These are phyloP conservation scores for Candida sithepensis DNA, from an alignment of 805 yeast genomes.

Conservation along the genomic window DNA sequence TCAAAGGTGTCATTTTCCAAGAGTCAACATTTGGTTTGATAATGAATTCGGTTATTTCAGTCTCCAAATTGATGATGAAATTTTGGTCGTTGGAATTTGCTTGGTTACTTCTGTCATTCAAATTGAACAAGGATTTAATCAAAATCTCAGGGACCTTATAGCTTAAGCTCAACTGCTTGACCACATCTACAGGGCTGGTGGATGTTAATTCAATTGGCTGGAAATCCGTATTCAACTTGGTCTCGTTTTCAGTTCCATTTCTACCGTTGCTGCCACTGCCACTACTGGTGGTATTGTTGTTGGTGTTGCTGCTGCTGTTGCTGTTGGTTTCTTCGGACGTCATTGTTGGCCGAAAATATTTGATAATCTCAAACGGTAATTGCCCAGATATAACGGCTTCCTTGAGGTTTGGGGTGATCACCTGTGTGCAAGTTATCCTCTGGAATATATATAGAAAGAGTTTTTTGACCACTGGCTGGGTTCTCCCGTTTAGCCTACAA, in stretches of 20 bases:
- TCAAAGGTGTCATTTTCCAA: slow-evolving; percentile 49
- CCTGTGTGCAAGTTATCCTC: too few relatives aligned
- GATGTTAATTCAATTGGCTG: slow-evolving; percentile 16
- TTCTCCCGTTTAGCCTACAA: neutral
- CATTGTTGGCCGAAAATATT: neutral
- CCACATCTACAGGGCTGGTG: slow-evolving; percentile 12
- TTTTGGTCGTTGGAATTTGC: slow-evolving; percentile 36
- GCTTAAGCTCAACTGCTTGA: slow-evolving; percentile 18
- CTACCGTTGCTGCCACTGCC: neutral
- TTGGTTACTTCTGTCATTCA: slow-evolving; percentile 22
- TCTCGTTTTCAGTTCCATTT: neutral
- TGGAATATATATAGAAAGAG: neutral
- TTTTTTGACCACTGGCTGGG: too few relatives aligned
- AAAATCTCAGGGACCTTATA: slow-evolving; percentile 28
- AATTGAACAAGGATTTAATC: slow-evolving; percentile 27
- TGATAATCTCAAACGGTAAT: too few relatives aligned
- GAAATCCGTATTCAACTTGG: slow-evolving; percentile 6
- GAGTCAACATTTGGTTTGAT: slow-evolving; percentile 36
- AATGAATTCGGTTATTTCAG: slow-evolving; percentile 43
- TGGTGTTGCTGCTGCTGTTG: neutral
- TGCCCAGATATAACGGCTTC: too few relatives aligned
- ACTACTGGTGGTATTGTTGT: neutral
- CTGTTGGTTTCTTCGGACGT: neutral
- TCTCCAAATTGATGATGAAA: slow-evolving; percentile 48
- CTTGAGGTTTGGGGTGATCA: too few relatives aligned